A percentile compares a stretch with the other conserved stretches of the same genome.
These are phyloP conservation scores for Rhizopogon vinicolor DNA, from an alignment of 768 basidiomycete species.

Conservation along the genomic window DNA sequence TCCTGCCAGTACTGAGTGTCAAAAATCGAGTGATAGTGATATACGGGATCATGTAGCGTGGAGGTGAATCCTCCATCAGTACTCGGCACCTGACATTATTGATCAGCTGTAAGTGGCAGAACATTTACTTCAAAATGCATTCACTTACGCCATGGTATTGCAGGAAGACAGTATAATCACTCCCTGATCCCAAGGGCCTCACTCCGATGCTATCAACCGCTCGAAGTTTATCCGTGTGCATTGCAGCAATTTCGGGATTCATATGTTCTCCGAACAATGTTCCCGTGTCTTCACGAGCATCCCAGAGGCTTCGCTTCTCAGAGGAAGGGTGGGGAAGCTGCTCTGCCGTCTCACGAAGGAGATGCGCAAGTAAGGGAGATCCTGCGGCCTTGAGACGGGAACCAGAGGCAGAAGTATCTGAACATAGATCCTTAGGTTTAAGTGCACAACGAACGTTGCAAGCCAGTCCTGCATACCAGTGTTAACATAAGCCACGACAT, in stretches of 20 bases:
- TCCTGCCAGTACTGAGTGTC: conserved; percentile 59
- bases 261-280: conserved; percentile 32
- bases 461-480: conserved; percentile 29
- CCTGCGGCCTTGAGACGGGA: conserved; percentile 46
- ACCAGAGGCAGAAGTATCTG: conserved; percentile 46
- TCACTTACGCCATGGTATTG: conserved; percentile 40
- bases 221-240: conserved; percentile 18
- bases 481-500: conserved; percentile 63
- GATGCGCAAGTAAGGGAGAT: conserved; percentile 80
- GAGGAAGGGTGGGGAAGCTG: conserved; percentile 72
- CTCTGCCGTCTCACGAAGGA: conserved; percentile 63
- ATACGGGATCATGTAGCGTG: conserved; percentile 42
- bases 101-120: neutral
- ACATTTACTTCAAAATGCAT: neutral
- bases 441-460: neutral
- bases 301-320: conserved; percentile 68
- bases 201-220: neutral
- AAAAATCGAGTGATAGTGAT: conserved; percentile 60
- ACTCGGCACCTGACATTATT: conserved; percentile 20
- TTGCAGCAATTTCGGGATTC: conserved; percentile 22
- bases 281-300: conserved; percentile 56
- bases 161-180: too few species aligned
- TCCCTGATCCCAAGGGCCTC: too few species aligned
- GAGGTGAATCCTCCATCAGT: conserved; percentile 31
- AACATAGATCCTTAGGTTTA: neutral